Evolutionary conservation across 2,329 filamentous ascomycete genomes (phyloP).

Genomic region (Curvularia verruculosa): DNA sequence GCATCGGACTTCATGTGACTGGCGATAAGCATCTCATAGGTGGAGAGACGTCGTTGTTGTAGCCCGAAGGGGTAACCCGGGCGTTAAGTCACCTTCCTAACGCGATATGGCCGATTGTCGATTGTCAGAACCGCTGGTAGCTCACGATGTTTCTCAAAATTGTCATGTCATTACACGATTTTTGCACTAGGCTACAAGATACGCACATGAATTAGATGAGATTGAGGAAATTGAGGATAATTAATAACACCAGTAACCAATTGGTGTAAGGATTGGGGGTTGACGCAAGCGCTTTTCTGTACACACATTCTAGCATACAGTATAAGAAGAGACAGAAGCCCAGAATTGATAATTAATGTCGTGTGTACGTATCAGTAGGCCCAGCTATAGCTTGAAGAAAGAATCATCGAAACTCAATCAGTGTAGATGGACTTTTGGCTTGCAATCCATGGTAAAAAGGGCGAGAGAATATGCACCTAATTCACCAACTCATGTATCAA

Average conservation of each 20-base stretch:
- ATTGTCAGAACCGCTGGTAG: not conserved
- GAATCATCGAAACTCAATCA: not conserved
- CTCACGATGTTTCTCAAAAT: not conserved
- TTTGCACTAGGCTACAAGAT: not conserved
- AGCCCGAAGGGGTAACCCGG: constrained; percentile 23
- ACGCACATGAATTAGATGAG: not conserved
- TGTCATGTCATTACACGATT: not conserved
- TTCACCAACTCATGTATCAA: not conserved
- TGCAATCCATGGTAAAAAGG: not conserved
- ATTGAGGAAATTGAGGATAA: not conserved
- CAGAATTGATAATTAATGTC: not conserved
- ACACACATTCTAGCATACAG: not conserved
- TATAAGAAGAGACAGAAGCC: not conserved
- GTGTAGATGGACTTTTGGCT: not conserved
- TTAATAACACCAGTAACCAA: not conserved
- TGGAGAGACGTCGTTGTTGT: constrained; percentile 4
- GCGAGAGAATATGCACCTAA: too few relatives aligned
- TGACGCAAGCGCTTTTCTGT: not conserved
- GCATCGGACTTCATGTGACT: constrained; percentile 5
- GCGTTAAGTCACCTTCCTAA: constrained; percentile 13
- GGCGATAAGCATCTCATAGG: constrained; percentile 7
- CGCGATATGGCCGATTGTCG: not conserved
- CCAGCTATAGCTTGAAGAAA: not conserved
- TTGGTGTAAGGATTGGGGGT: not conserved
- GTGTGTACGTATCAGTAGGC: not conserved